phyloP scores from a whole-genome alignment of 768 basidiomycete genomes.

The Pleurotus djamor region DNA sequence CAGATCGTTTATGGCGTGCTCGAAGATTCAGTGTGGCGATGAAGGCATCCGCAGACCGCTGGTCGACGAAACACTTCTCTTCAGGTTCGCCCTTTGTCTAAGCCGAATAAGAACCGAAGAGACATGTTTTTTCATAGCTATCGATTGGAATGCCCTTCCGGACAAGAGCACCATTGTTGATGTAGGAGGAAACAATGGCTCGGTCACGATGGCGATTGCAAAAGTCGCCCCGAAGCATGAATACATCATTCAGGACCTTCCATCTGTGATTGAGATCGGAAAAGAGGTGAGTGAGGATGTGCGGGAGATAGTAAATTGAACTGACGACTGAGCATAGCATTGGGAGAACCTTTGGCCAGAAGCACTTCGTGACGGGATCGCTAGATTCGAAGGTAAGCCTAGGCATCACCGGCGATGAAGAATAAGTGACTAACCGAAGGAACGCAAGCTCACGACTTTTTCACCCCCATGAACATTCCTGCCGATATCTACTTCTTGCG shows the following conservation, averaged over 20 bases:
- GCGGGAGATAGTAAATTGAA: background rate
- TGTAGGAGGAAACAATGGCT: slow-evolving; percentile 58
- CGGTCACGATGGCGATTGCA: slow-evolving; percentile 33
- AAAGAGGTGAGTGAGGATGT: slow-evolving; percentile 14
- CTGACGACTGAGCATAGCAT: background rate
- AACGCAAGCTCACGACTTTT: slow-evolving; percentile 30
- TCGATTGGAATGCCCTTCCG: slow-evolving; percentile 47
- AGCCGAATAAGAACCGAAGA: too few species aligned
- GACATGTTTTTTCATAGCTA: slow-evolving; percentile 26
- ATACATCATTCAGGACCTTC: slow-evolving; percentile 55
- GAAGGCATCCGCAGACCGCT: slow-evolving; percentile 11
- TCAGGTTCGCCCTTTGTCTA: background rate
- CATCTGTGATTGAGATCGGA: slow-evolving; percentile 45
- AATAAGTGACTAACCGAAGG: background rate
- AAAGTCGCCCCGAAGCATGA: slow-evolving; percentile 26
- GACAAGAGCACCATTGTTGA: slow-evolving; percentile 47
- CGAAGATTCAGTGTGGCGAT: slow-evolving; percentile 29
- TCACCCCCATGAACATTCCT: slow-evolving; percentile 28
- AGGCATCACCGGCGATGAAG: too few species aligned
- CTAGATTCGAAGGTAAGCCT: slow-evolving; percentile 14
- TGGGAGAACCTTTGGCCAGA: slow-evolving; percentile 3
- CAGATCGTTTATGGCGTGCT: slow-evolving; percentile 14
- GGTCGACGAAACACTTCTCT: background rate
- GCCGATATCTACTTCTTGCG: slow-evolving; percentile 34
- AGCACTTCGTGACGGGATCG: background rate